Evolutionary conservation across 225 moss, liverwort and hornwort species (phyloP).

Genomic region (Pseudisothecium myosuroides): DNA sequence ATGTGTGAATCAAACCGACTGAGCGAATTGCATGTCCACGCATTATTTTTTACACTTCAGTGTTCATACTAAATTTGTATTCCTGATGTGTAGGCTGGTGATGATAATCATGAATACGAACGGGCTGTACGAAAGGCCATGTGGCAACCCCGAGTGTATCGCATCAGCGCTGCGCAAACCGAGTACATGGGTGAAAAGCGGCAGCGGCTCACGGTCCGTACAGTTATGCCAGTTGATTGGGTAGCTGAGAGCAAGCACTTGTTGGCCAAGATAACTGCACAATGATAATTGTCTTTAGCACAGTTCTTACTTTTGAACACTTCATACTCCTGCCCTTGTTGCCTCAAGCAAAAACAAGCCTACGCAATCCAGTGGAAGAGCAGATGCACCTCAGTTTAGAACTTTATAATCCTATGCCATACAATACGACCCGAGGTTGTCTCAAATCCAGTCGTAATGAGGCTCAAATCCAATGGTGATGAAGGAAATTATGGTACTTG

Average conservation of each 20-base stretch:
- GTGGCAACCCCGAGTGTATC: constrained; percentile 65
- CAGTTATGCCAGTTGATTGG: constrained; percentile 67
- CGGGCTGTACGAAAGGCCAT: constrained; percentile 49
- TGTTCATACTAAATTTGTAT: background rate
- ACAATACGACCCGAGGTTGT: too few species aligned
- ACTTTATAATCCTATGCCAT: too few species aligned
- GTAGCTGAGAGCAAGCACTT: constrained; percentile 62
- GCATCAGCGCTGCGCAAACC: constrained; percentile 52
- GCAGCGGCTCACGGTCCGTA: constrained; percentile 74
- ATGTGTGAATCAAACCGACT: background rate
- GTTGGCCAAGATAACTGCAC: constrained; percentile 5
- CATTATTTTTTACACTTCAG: rapidly evolving
- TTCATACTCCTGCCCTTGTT: too few species aligned
- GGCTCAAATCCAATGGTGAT: too few species aligned
- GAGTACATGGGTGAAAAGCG: constrained; percentile 93
- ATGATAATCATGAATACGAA: constrained; percentile 25
- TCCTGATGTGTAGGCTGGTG: constrained; percentile 28
- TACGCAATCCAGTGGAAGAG: background rate
- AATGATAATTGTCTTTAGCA: background rate
- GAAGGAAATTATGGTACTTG: background rate
- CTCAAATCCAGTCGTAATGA: background rate
- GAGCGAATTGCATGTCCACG: too few species aligned
- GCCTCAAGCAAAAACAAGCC: too few species aligned
- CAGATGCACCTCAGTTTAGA: background rate
- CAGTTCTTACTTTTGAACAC: too few species aligned